Percentiles rank a stretch among this genome's conserved stretches.
phyloP scores from a whole-genome alignment of 2,329 filamentous ascomycete genomes.

The Trichoderma citrinoviride region DNA sequence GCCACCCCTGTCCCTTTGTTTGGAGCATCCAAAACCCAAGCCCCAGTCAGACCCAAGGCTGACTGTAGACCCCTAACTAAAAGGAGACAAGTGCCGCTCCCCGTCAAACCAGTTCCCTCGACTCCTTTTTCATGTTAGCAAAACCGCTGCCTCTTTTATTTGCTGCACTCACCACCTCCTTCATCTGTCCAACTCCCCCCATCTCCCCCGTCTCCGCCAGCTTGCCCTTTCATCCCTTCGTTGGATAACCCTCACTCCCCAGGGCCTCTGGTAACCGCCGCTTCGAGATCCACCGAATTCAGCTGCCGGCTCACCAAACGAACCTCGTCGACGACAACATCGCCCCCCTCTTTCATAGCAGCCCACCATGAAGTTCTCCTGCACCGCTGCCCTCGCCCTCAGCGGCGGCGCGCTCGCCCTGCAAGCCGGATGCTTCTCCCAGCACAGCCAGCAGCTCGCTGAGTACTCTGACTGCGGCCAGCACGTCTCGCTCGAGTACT shows the following conservation, averaged over 20 bases:
- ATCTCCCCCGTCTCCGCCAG: not conserved
- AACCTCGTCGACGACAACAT: not conserved
- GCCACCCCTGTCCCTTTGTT: slow-evolving; percentile 8
- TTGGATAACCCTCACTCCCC: not conserved
- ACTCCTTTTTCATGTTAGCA: slow-evolving; percentile 22
- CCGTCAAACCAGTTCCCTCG: slow-evolving; percentile 9
- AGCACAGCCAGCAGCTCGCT: slow-evolving; percentile 41
- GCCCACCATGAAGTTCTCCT: slow-evolving; percentile 21
- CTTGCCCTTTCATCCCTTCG: not conserved
- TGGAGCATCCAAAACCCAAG: slow-evolving; percentile 3
- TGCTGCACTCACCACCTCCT: slow-evolving; percentile 2
- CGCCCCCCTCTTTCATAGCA: not conserved
- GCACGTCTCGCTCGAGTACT: slow-evolving; percentile 41
- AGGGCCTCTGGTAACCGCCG: not conserved
- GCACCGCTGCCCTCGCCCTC: slow-evolving; percentile 30
- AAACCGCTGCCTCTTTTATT: slow-evolving; percentile 10
- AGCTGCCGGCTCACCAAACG: not conserved
- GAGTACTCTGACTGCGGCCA: slow-evolving; percentile 45
- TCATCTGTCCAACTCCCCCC: not conserved
- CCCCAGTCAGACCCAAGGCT: slow-evolving; percentile 17
- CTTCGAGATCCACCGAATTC: not conserved
- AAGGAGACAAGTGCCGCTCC: slow-evolving; percentile 20
- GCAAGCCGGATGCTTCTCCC: slow-evolving; percentile 41
- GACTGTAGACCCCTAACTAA: slow-evolving; percentile 21
- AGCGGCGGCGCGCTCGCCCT: slow-evolving; percentile 36